Evolutionary conservation across 163 green algal genomes (phyloP).

Genomic region (Volvox carteri): DNA sequence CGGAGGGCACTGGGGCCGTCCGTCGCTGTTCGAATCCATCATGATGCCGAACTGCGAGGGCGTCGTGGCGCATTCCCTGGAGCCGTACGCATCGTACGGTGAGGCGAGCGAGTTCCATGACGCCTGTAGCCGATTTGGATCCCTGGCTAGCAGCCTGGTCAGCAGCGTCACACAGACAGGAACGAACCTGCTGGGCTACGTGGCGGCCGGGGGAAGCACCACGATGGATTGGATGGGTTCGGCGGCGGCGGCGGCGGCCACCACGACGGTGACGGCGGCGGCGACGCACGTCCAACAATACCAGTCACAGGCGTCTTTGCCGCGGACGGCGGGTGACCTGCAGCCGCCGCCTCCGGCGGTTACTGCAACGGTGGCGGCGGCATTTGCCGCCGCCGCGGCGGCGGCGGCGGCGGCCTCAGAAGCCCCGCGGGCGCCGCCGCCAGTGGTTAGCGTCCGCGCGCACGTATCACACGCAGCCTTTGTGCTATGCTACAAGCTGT

Average conservation of each 20-base stretch:
- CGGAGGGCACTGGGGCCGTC: conserved; percentile 41
- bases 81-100: conserved; percentile 52
- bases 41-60: conserved; percentile 54
- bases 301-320: neutral
- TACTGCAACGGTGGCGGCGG: neutral
- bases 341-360: neutral
- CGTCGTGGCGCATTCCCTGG: conserved; percentile 49
- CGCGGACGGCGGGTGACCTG: neutral
- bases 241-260: neutral
- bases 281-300: neutral
- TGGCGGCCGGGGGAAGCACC: conserved; percentile 5
- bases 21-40: conserved; percentile 51
- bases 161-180: conserved; percentile 28
- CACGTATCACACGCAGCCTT: conserved; percentile 19
- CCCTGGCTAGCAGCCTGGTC: conserved; percentile 20
- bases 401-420: neutral
- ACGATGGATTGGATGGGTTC: conserved; percentile 7
- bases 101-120: conserved; percentile 47
- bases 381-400: neutral
- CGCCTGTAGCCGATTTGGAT: conserved; percentile 36
- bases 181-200: conserved; percentile 28
- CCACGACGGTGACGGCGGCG: too few relatives aligned
- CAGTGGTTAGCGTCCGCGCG: neutral
- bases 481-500: conserved; percentile 53
- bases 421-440: neutral